Conservation (phyloP, 495 filamentous ascomycete species). For the Glarea lozoyensis region DNA sequence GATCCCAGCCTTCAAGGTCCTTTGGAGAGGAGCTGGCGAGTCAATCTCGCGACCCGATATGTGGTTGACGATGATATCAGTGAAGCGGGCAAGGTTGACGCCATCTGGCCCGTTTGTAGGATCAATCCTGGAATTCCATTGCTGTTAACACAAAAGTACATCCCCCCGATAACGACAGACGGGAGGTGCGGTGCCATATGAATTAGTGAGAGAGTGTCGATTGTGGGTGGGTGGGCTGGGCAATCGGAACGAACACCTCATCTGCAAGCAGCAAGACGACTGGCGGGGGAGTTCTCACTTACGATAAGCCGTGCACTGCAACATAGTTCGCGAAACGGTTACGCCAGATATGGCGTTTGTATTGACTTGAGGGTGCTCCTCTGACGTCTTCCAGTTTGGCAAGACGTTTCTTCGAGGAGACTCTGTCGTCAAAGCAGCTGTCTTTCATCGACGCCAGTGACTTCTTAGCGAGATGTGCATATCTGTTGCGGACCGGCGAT, state of each 20-base stretch:
- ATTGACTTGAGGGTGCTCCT: neutral
- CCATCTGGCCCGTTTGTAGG: neutral
- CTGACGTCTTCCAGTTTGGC: neutral
- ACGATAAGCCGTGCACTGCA: too few species aligned
- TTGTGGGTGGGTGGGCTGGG: too few species aligned
- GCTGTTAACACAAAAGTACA: too few species aligned
- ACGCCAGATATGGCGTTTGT: neutral
- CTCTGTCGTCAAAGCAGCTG: neutral
- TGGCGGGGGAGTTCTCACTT: too few species aligned
- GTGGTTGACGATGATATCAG: neutral
- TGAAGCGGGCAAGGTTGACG: neutral
- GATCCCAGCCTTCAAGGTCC: neutral
- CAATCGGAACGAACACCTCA: too few species aligned
- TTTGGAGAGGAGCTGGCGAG: neutral
- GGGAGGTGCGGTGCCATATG: too few species aligned
- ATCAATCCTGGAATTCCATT: conserved; percentile 19
- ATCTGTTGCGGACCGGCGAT: neutral
- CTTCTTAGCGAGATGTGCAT: neutral
- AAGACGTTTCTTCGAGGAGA: neutral
- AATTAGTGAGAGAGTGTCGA: too few species aligned
- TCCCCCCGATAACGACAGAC: too few species aligned
- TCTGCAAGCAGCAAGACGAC: too few species aligned
- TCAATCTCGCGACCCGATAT: neutral
- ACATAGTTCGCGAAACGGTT: neutral
- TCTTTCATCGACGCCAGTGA: neutral